phyloP scores from a whole-genome alignment of 2,329 filamentous ascomycete species.

The Gnomoniopsis smithogilvyi region DNA sequence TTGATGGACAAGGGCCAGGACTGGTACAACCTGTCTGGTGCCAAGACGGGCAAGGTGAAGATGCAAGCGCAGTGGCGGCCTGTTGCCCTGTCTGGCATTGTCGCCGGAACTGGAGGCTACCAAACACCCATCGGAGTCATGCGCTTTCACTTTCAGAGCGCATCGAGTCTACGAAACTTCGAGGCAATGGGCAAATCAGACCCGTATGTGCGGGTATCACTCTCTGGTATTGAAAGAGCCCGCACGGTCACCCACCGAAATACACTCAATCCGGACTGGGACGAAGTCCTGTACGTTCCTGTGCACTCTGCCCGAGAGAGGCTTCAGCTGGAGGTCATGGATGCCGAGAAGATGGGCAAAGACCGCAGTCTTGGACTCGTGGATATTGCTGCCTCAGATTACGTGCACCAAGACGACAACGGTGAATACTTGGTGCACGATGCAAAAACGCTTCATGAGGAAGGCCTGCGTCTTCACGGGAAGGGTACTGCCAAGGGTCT shows the following conservation, averaged over 20 bases:
- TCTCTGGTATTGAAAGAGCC: conserved; percentile 87
- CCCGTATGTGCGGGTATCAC: conserved; percentile 82
- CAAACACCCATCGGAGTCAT: conserved; percentile 92
- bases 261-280: conserved; percentile 92
- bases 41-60: conserved; percentile 81
- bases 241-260: conserved; percentile 95
- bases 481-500: conserved; percentile 74
- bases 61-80: conserved; percentile 94
- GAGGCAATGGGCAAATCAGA: conserved; percentile 97
- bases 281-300: conserved; percentile 92
- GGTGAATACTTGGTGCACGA: conserved; percentile 82
- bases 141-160: conserved; percentile 86
- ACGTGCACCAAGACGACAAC: conserved; percentile 70
- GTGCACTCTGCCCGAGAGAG: conserved; percentile 83
- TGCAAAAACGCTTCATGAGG: conserved; percentile 64
- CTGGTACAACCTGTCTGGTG: conserved; percentile 87
- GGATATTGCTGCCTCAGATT: conserved; percentile 76
- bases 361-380: conserved; percentile 83
- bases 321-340: conserved; percentile 90
- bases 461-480: conserved; percentile 70
- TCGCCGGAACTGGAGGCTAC: conserved; percentile 80
- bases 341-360: conserved; percentile 86
- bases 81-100: conserved; percentile 76
- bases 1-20: conserved; percentile 90
- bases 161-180: conserved; percentile 80